These are phyloP conservation scores for Begonia fuchsioides DNA, from an alignment of 306 rosid species.

Conservation along the genomic window DNA sequence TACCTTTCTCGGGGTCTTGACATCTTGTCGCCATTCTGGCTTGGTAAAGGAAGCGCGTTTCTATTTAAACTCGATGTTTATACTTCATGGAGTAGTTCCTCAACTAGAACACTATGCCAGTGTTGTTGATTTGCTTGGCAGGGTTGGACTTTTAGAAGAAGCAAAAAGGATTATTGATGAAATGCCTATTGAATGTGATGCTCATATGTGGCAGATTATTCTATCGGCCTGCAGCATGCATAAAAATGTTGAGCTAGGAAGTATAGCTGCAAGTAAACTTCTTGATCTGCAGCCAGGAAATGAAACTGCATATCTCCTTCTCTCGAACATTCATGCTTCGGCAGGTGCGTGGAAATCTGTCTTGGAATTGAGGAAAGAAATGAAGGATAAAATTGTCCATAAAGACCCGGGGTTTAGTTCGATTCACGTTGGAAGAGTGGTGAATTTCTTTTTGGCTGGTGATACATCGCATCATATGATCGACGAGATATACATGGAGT, in stretches of 20 bases:
- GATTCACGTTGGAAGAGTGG: conserved; percentile 19
- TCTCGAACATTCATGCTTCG: conserved; percentile 23
- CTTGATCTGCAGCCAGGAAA: conserved; percentile 16
- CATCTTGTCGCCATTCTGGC: conserved; percentile 20
- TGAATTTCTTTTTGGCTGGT: conserved; percentile 15
- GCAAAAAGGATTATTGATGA: conserved; percentile 14
- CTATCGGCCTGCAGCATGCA: conserved; percentile 13
- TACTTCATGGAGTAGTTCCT: conserved; percentile 11
- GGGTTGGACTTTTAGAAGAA: conserved; percentile 10
- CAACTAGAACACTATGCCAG: conserved; percentile 23
- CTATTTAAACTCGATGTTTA: conserved; percentile 15
- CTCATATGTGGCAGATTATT: conserved; percentile 19
- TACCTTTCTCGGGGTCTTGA: conserved; percentile 20
- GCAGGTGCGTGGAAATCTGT: conserved; percentile 20
- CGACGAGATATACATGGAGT: conserved; percentile 11
- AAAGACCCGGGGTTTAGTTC: conserved; percentile 25
- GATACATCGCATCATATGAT: conserved; percentile 15
- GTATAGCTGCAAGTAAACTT: conserved; percentile 15
- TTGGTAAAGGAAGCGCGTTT: conserved; percentile 13
- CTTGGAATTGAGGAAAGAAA: conserved; percentile 12
- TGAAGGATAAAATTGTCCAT: conserved; percentile 17
- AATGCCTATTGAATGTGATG: conserved; percentile 21
- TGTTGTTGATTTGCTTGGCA: conserved; percentile 19
- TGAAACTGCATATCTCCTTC: conserved; percentile 20
- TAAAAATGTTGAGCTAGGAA: conserved; percentile 10